Conservation (phyloP, 306 rosid genomes). For the Rosa lucieae region DNA sequence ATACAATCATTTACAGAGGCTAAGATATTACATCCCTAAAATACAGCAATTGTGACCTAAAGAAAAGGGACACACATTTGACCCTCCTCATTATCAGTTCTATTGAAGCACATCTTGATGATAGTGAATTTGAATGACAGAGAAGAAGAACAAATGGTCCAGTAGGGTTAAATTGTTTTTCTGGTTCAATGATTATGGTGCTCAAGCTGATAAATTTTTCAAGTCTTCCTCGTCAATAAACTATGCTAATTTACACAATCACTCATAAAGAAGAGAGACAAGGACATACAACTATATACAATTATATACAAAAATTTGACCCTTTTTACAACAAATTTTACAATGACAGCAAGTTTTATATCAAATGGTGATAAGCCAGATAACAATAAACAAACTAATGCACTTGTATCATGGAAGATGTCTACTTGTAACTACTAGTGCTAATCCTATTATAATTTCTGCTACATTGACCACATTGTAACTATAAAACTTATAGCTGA, state of each 20-base stretch:
- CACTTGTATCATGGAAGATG: neutral
- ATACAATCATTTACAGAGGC: neutral
- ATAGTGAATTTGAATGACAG: neutral
- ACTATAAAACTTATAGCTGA: neutral
- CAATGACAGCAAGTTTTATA: neutral
- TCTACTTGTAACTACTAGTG: neutral
- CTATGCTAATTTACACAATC: neutral
- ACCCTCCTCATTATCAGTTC: neutral
- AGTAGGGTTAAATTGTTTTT: neutral
- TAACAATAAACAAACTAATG: conserved; percentile 1
- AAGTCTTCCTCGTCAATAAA: neutral
- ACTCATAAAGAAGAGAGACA: neutral
- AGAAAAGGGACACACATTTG: neutral
- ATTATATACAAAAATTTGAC: neutral
- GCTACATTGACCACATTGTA: neutral
- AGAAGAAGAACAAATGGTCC: neutral
- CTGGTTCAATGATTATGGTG: neutral
- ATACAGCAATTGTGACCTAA: neutral
- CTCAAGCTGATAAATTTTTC: neutral
- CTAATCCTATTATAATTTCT: neutral
- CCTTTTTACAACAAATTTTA: neutral
- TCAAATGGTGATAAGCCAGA: neutral
- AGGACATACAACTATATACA: neutral
- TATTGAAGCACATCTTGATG: neutral
- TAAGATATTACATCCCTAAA: neutral